Evolutionary conservation across 2,329 filamentous ascomycete species (phyloP).

Genomic region (Microdochium bolleyi): DNA sequence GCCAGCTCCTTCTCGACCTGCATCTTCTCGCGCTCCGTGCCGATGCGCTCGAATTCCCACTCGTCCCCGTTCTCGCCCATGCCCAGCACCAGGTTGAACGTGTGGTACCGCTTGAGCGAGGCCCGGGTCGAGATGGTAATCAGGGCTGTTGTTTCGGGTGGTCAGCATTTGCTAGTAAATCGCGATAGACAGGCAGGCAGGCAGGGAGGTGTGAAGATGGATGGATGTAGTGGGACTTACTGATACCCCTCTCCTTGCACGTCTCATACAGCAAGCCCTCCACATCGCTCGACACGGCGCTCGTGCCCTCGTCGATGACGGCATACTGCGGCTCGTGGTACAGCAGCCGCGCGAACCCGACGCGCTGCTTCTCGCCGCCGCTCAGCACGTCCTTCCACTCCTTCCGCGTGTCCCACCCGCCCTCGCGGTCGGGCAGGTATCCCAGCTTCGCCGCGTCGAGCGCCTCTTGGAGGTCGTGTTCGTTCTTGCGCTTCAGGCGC

Average conservation of each 20-base stretch:
- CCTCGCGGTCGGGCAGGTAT: conserved; percentile 85
- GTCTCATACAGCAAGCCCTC: conserved; percentile 90
- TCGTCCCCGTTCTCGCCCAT: conserved; percentile 72
- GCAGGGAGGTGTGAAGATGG: not conserved
- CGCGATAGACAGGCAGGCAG: not conserved
- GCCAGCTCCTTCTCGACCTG: conserved; percentile 86
- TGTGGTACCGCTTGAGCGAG: conserved; percentile 93
- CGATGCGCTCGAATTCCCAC: conserved; percentile 91
- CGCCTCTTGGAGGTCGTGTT: conserved; percentile 68
- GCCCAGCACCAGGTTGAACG: conserved; percentile 79
- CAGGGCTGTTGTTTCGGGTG: conserved; percentile 48
- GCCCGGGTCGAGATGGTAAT: conserved; percentile 95
- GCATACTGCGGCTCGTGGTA: conserved; percentile 95
- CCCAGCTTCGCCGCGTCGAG: conserved; percentile 80
- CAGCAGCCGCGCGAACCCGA: conserved; percentile 81
- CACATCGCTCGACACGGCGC: conserved; percentile 87
- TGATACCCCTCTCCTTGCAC: conserved; percentile 89
- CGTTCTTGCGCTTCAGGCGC: conserved; percentile 69
- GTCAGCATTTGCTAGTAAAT: not conserved
- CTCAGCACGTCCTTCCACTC: conserved; percentile 99
- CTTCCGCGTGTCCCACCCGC: conserved; percentile 93
- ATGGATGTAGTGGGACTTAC: conserved; percentile 37
- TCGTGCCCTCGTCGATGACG: conserved; percentile 92
- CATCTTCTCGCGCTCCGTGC: conserved; percentile 86
- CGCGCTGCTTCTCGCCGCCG: conserved; percentile 93